Conservation (phyloP, 768 basidiomycete species). For the Trametes villosa region DNA sequence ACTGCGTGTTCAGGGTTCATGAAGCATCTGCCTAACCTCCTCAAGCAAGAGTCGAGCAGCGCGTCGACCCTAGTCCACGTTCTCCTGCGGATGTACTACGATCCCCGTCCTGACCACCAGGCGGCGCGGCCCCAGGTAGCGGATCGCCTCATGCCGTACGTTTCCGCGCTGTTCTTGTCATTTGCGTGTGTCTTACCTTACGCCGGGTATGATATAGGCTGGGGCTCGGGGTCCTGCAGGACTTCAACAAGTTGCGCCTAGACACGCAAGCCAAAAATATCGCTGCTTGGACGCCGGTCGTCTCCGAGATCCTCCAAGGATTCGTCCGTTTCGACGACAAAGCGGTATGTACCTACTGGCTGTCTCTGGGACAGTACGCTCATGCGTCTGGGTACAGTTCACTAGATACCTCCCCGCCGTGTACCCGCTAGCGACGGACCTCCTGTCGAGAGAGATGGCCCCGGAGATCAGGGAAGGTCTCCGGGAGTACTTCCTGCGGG, state of each 20-base stretch:
- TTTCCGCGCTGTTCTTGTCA: slow-evolving; percentile 13
- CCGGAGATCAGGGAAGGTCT: slow-evolving; percentile 83
- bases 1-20: slow-evolving; percentile 81
- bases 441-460: slow-evolving; percentile 81
- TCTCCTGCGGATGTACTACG: slow-evolving; percentile 91
- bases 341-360: slow-evolving; percentile 60
- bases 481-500: slow-evolving; percentile 77
- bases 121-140: slow-evolving; percentile 80
- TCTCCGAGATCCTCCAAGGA: slow-evolving; percentile 92
- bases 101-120: slow-evolving; percentile 86
- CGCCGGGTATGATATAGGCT: slow-evolving; percentile 53
- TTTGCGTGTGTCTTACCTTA: slow-evolving; percentile 2
- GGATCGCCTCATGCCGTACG: slow-evolving; percentile 71
- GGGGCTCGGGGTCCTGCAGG: slow-evolving; percentile 83
- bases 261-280: slow-evolving; percentile 97
- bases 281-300: slow-evolving; percentile 97
- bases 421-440: slow-evolving; percentile 87
- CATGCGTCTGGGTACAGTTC: slow-evolving; percentile 60
- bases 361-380: not conserved
- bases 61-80: slow-evolving; percentile 94
- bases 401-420: slow-evolving; percentile 84
- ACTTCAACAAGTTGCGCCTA: slow-evolving; percentile 86
- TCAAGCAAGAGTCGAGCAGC: slow-evolving; percentile 98
- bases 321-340: slow-evolving; percentile 90
- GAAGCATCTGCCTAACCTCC: slow-evolving; percentile 96